Evolutionary conservation across 805 yeast species (phyloP).

Genomic region (Saccharomycopsis fermentans): DNA sequence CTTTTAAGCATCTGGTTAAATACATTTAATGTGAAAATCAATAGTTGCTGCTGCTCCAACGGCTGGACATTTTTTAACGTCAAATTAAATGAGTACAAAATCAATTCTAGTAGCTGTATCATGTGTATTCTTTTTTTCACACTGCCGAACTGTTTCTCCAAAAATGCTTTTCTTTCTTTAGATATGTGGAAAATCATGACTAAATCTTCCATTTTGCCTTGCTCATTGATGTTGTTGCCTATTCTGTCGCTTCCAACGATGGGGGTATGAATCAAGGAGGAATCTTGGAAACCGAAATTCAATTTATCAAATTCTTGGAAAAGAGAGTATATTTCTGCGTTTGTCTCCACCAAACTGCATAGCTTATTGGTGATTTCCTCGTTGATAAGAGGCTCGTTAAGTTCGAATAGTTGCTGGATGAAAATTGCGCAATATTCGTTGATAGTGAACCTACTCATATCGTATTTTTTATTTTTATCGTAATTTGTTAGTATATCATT

Average conservation of each 20-base stretch:
- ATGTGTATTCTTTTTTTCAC: background rate
- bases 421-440: constrained; percentile 11
- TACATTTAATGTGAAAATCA: constrained; percentile 7
- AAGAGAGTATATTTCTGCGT: background rate
- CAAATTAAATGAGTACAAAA: constrained; percentile 6
- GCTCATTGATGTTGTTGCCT: background rate
- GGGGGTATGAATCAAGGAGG: background rate
- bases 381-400: constrained; percentile 5
- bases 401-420: constrained; percentile 6
- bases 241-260: background rate
- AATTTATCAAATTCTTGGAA: background rate
- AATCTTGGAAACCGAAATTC: background rate
- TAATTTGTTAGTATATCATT: background rate
- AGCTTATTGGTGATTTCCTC: constrained; percentile 4
- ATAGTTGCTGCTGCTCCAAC: background rate
- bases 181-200: background rate
- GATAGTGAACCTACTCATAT: background rate
- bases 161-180: background rate
- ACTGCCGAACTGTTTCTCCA: constrained; percentile 5
- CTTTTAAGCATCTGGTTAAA: constrained; percentile 3
- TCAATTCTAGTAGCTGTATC: constrained; percentile 5
- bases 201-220: background rate
- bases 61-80: constrained; percentile 3
- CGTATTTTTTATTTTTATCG: constrained; percentile 1
- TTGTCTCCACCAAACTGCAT: constrained; percentile 3